phyloP scores from a whole-genome alignment of 768 basidiomycete species.

The Chalciporus sphaerocephalus region DNA sequence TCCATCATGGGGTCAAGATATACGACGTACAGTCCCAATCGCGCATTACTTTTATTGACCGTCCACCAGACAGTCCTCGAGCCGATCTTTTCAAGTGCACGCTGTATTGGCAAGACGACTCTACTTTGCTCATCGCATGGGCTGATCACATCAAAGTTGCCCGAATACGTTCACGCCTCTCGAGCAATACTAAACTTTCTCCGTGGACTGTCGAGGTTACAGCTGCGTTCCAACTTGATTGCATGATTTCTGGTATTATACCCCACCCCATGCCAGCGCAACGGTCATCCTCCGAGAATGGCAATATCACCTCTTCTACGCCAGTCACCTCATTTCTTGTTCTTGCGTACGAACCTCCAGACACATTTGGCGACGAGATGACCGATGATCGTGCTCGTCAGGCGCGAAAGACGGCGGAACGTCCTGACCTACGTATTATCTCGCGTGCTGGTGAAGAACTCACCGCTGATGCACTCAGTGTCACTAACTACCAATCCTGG shows the following conservation, averaged over 20 bases:
- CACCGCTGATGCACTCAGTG: conserved; percentile 74
- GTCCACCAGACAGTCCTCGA: conserved; percentile 76
- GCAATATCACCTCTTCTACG: conserved; percentile 19
- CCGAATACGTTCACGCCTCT: conserved; percentile 62
- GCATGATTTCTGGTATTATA: conserved; percentile 89
- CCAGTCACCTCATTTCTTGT: conserved; percentile 72
- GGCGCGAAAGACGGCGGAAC: conserved; percentile 77
- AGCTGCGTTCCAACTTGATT: conserved; percentile 88
- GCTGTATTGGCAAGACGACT: conserved; percentile 89
- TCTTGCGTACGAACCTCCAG: conserved; percentile 82
- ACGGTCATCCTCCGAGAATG: conserved; percentile 14
- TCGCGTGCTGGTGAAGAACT: conserved; percentile 86
- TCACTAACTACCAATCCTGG: conserved; percentile 77
- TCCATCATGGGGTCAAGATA: conserved; percentile 82
- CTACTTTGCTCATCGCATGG: conserved; percentile 89
- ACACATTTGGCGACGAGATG: conserved; percentile 63
- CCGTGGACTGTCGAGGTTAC: conserved; percentile 82
- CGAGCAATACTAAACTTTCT: conserved; percentile 44
- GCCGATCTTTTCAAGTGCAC: conserved; percentile 94
- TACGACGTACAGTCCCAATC: conserved; percentile 78
- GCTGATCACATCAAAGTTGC: conserved; percentile 91
- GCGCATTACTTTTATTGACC: conserved; percentile 81
- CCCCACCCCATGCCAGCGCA: conserved; percentile 56
- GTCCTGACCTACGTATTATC: conserved; percentile 93
- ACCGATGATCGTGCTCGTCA: conserved; percentile 68